Evolutionary conservation across 495 filamentous ascomycete species (phyloP).

Genomic region (Daldinia caldariorum): DNA sequence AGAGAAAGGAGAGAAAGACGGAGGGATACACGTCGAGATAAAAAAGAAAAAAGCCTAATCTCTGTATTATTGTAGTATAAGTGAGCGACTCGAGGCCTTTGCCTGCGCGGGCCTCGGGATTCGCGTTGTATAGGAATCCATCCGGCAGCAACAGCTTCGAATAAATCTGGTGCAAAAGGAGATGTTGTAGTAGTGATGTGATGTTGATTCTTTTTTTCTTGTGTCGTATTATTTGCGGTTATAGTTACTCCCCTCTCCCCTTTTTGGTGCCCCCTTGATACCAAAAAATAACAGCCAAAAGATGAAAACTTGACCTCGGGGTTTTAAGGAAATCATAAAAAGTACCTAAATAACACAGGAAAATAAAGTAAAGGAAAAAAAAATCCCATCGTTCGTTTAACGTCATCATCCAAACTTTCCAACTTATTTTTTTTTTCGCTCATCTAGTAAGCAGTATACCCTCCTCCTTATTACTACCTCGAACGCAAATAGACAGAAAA

Average conservation of each 20-base stretch:
- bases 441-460: not conserved
- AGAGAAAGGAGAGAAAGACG: constrained; percentile 6
- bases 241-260: no score
- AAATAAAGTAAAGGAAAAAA: constrained; percentile 1
- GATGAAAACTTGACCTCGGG: not conserved
- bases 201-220: no score
- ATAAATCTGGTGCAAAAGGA: not conserved
- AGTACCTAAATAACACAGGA: not conserved
- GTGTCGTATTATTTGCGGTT: not conserved
- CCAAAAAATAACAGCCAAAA: constrained; percentile 3
- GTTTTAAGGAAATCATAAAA: not conserved
- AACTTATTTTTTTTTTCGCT: not conserved
- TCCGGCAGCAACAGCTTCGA: constrained; percentile 1
- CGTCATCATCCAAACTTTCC: not conserved
- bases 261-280: not conserved
- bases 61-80: constrained; percentile 48
- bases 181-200: not conserved
- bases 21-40: constrained; percentile 19
- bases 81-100: constrained; percentile 26
- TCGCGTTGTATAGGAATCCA: constrained; percentile 27
- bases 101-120: constrained; percentile 7
- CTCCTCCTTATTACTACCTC: not conserved
- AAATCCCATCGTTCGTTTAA: not conserved
- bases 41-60: constrained; percentile 33
- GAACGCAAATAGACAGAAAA: not conserved